Evolutionary conservation across 768 basidiomycete genomes (phyloP), one percentile per base, ranked within the genome.

Genomic region (Galerina sulciceps): DNA sequence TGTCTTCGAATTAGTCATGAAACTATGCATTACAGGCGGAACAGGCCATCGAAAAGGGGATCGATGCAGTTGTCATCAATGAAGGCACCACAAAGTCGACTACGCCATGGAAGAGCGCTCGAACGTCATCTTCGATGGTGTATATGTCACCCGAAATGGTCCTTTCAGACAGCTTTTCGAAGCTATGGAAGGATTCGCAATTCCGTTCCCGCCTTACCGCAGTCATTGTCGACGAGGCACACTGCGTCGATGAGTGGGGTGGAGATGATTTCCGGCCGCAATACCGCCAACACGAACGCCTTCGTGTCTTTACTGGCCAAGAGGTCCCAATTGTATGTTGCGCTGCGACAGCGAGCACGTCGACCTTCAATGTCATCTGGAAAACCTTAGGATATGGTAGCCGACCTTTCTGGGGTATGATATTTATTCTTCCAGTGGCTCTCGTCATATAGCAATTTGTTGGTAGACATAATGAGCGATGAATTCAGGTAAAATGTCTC

Each of bases 171-270:
- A 60, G 60, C 49, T 73, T 71, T 53, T 43, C 51, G 5, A 61
- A 65, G 47, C 63, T 74, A 0, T 75, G 74, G 71, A 69, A 66
- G 36, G 65, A 72, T 52, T 20, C 42, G 4, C 59, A 61, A 13
- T 74, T 76, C 53, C 65, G 71, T 5, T 36, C 38, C 14, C 58
- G 66, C 0, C 43, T 74, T 1, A 57, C 59, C 10, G 66, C 70
- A 1, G 13, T 74, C 1, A 47, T 73, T n/a, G 59, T 75, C 10
- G 74, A 75, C 46, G 73, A 75, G 40, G 72, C 71, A 0, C 74
- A 75, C 48, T 73, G 72, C 42, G 67, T 73, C 45, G 65, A 70
- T 18, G 71, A 73, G 37, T 76, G 73, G 73, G 72, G 71, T 3
- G 35, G 14, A 11, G 64, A 68, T 6, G 62, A 70, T 15, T 73